Base-by-base conservation (phyloP, 768 basidiomycete genomes). In the Hypholoma sublateritium region DNA sequence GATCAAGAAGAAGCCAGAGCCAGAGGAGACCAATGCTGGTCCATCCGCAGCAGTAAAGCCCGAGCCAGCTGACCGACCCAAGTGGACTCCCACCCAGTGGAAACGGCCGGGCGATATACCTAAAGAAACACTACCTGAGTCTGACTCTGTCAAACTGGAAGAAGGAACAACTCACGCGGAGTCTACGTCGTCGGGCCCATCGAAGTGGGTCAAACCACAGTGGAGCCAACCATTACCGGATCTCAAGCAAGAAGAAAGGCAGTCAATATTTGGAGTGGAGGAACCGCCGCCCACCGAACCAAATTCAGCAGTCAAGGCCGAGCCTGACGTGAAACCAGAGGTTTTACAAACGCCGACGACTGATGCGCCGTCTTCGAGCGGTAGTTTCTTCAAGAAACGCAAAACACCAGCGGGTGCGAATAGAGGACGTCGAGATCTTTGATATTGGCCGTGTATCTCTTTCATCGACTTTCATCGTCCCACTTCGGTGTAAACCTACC, bases 1-100 rank as follows among this genome's bases (percentile, higher is more conserved):
- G 67, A 60, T 83, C 32, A 88, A 86, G 72, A 85, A 82, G 73
- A 80, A 80, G 67, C 13, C 25, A 22, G 37, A 39, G 32, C 28
- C 36, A 5, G 22, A 34, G 19, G 74, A 76, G 51, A 60, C 62
- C 1, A 60, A 59, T 36, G 64, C 67, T 36, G 68, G 64, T 32
- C 56, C 61, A 7, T 41, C 55, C 19, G 55, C 53, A 13, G 47
- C 55, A 46, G 22, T 61, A 4, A 50, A 52, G 28, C 16, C 58
- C n/a, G 50, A 48, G 24, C 19, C 59, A 11, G 32, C 60, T 22
- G 60, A 25, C 35, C 36, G 46, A 2, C 60, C 61, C 11, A 68
- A 66, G 44, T 71, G 67, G 65, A 66, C 63, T 25, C 43, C 65
- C 8, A 54, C 67, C 9, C 64, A 67, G 21, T 63, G 64, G 51